Evolutionary conservation across 2,329 filamentous ascomycete species (phyloP).

Genomic region (Apiospora kogelbergensis): DNA sequence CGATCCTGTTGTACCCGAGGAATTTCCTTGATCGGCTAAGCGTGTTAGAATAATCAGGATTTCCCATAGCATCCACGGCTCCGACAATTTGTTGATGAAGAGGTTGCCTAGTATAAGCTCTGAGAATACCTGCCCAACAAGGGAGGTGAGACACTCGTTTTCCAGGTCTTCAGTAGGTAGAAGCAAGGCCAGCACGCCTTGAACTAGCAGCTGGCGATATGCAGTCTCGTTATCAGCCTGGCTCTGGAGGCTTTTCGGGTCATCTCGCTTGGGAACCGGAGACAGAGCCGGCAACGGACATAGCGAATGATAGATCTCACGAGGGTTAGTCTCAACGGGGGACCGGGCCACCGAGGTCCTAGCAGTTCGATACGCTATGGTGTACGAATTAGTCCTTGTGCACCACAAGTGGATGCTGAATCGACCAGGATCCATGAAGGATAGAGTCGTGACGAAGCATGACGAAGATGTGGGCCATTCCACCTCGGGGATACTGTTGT

Average conservation of each 20-base stretch:
- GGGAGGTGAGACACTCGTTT: conserved; percentile 78
- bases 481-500: neutral
- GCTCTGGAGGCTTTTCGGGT: conserved; percentile 49
- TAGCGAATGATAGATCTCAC: conserved; percentile 78
- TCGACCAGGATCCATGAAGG: neutral
- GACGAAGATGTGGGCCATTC: neutral
- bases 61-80: conserved; percentile 90
- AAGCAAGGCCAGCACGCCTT: conserved; percentile 77
- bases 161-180: conserved; percentile 90
- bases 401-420: neutral
- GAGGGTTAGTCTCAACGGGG: conserved; percentile 61
- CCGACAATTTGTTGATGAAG: conserved; percentile 75
- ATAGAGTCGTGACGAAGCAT: conserved; percentile 12
- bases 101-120: conserved; percentile 86
- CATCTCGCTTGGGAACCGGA: conserved; percentile 64
- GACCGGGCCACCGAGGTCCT: conserved; percentile 56
- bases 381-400: neutral
- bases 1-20: neutral
- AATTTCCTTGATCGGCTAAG: conserved; percentile 26
- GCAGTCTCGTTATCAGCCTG: conserved; percentile 76
- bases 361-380: conserved; percentile 70
- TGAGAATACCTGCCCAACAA: conserved; percentile 85
- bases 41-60: conserved; percentile 70
- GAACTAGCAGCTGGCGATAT: conserved; percentile 87
- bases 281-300: conserved; percentile 79